phyloP scores from a whole-genome alignment of 768 basidiomycete genomes.

The Russula compacta region DNA sequence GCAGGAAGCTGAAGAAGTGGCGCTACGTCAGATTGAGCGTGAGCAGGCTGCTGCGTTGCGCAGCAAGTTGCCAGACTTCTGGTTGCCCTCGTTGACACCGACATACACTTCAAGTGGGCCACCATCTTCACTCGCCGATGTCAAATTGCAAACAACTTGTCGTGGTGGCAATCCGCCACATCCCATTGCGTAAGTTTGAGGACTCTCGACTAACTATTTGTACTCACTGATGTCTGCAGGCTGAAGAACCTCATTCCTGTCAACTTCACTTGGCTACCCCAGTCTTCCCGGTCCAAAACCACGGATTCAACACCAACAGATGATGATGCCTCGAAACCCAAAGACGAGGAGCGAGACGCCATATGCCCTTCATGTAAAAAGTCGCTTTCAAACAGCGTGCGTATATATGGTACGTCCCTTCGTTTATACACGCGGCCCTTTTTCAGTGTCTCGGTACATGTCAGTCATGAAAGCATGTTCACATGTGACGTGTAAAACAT shows the following conservation, averaged over 20 bases:
- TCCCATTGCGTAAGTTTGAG: constrained; percentile 53
- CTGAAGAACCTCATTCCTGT: constrained; percentile 78
- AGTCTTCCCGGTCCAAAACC: constrained; percentile 24
- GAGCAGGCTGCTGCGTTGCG: constrained; percentile 82
- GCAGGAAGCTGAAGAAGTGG: constrained; percentile 81
- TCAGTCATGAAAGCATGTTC: constrained; percentile 79
- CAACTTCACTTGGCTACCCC: constrained; percentile 55
- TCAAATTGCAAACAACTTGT: constrained; percentile 86
- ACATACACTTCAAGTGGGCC: constrained; percentile 56
- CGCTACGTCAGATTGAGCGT: constrained; percentile 68
- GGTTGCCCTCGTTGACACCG: constrained; percentile 90
- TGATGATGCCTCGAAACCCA: constrained; percentile 30
- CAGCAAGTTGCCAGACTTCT: constrained; percentile 91
- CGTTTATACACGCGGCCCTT: background rate
- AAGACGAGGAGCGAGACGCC: constrained; percentile 48
- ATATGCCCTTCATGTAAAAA: constrained; percentile 90
- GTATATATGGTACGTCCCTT: constrained; percentile 52
- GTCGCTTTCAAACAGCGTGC: constrained; percentile 65
- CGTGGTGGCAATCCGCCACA: constrained; percentile 74
- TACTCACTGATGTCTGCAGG: constrained; percentile 32
- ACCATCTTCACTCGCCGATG: constrained; percentile 60
- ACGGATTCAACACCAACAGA: constrained; percentile 30
- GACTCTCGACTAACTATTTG: background rate
- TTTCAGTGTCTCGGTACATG: background rate
- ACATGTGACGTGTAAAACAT: constrained; percentile 88